These are phyloP conservation scores for Bruguiera sexangula DNA, from an alignment of 345 rosid species.

Conservation along the genomic window DNA sequence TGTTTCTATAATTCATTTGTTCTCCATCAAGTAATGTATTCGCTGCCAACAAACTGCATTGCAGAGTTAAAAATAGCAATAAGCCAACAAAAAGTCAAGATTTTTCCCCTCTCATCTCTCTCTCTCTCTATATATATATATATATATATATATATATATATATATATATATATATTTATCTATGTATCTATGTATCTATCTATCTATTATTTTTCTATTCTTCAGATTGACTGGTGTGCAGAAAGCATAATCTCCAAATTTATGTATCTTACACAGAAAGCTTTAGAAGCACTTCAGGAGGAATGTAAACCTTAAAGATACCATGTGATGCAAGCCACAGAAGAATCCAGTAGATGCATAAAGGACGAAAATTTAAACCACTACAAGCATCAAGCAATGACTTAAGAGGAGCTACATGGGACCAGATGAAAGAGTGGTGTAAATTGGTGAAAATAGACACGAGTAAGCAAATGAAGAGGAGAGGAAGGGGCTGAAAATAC, in stretches of 20 bases:
- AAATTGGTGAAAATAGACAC: conserved; percentile 12
- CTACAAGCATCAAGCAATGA: conserved; percentile 1
- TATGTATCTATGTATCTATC: too few species aligned
- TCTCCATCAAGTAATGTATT: too few species aligned
- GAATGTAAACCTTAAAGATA: conserved; percentile 12
- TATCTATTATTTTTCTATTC: not conserved
- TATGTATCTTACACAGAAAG: not conserved
- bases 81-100: too few species aligned
- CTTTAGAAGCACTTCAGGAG: not conserved
- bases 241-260: not conserved
- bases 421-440: conserved; percentile 12
- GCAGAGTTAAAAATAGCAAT: too few species aligned
- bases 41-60: too few species aligned
- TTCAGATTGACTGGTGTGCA: not conserved
- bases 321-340: conserved; percentile 4
- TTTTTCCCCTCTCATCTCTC: too few species aligned
- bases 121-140: too few species aligned
- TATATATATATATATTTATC: too few species aligned
- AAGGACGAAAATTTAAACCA: conserved; percentile 3
- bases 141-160: too few species aligned
- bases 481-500: too few species aligned
- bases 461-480: not conserved
- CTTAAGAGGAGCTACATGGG: conserved; percentile 19
- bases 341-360: not conserved
- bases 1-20: too few species aligned